These are phyloP conservation scores for Erysimum cheiri DNA, from an alignment of 441 rosid species.

Conservation along the genomic window DNA sequence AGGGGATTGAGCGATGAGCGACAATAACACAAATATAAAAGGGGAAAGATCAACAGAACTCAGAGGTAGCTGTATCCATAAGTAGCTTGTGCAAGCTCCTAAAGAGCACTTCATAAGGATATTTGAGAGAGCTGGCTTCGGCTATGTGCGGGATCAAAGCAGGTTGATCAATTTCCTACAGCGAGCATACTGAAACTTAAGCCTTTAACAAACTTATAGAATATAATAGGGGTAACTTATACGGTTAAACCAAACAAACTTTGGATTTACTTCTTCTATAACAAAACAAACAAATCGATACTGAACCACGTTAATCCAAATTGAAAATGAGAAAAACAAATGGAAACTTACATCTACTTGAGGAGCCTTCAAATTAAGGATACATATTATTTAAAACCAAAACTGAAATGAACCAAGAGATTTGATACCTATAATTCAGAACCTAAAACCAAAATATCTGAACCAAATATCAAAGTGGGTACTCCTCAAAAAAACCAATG, in stretches of 20 bases:
- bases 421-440: constrained; percentile 8
- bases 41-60: constrained; percentile 59
- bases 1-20: constrained; percentile 32
- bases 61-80: constrained; percentile 99
- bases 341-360: not conserved
- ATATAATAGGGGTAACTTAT: constrained; percentile 8
- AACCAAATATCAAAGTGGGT: not conserved
- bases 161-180: constrained; percentile 98
- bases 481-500: not conserved
- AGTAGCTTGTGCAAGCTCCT: constrained; percentile 97
- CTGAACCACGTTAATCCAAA: constrained; percentile 30
- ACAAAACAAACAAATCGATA: constrained; percentile 14
- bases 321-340: constrained; percentile 12
- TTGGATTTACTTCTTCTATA: constrained; percentile 27
- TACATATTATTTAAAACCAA: not conserved
- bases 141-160: constrained; percentile 99
- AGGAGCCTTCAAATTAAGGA: constrained; percentile 15
- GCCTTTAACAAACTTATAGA: constrained; percentile 15
- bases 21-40: constrained; percentile 32
- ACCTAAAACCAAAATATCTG: not conserved
- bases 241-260: constrained; percentile 1
- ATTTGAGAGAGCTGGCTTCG: constrained; percentile 94
- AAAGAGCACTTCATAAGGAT: constrained; percentile 98
- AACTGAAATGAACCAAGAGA: not conserved
- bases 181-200: constrained; percentile 35